phyloP scores from a whole-genome alignment of 345 rosid species.

The Rubroshorea leprosula region DNA sequence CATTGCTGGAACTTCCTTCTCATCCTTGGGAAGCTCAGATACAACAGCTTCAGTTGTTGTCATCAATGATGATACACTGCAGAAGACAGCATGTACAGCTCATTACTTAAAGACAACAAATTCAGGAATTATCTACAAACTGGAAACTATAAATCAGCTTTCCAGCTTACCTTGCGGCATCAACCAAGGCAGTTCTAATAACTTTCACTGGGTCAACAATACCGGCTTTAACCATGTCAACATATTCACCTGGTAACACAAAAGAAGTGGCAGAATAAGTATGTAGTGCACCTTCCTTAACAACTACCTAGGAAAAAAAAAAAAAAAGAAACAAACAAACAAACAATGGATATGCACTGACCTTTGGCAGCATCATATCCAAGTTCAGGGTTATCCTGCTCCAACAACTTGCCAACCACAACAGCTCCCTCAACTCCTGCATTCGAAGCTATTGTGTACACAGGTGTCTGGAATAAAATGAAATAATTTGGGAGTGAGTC shows the following conservation, averaged over 20 bases:
- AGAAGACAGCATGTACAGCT: background rate
- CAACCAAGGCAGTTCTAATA: conserved; percentile 89
- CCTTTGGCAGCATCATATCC: conserved; percentile 99
- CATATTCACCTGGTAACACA: conserved; percentile 80
- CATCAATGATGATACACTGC: conserved; percentile 87
- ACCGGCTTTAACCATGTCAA: conserved; percentile 92
- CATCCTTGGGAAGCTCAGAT: conserved; percentile 79
- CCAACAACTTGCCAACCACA: conserved; percentile 86
- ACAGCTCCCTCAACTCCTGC: conserved; percentile 99
- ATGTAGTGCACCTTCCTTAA: no score
- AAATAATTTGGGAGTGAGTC: background rate
- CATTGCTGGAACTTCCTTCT: conserved; percentile 55
- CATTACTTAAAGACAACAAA: background rate
- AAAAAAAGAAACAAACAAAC: background rate
- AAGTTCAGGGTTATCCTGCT: conserved; percentile 73
- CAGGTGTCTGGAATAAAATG: conserved; percentile 67
- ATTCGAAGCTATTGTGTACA: conserved; percentile 70
- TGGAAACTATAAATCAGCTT: background rate
- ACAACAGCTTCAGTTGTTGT: conserved; percentile 92
- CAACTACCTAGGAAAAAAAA: no score
- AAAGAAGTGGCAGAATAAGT: background rate
- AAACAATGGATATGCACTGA: conserved; percentile 12
- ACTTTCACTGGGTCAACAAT: conserved; percentile 92
- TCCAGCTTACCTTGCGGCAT: conserved; percentile 71
- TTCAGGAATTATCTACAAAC: background rate